phyloP scores from a whole-genome alignment of 2,329 filamentous ascomycete genomes.

The Beauveria sp. region DNA sequence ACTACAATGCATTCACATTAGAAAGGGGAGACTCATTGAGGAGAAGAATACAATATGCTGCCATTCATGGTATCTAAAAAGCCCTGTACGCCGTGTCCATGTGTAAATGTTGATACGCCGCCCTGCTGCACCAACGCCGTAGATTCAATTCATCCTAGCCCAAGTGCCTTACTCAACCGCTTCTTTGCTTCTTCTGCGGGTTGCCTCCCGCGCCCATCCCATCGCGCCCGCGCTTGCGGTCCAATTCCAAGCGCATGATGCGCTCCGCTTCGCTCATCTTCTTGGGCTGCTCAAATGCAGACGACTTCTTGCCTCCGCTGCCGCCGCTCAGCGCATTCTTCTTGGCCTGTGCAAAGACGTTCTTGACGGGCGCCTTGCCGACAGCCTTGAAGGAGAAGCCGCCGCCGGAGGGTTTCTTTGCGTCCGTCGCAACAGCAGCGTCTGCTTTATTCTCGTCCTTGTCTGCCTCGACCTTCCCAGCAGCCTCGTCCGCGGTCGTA shows the following conservation, averaged over 20 bases:
- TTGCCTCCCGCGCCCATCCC: slow-evolving; percentile 35
- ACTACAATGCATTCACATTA: not conserved
- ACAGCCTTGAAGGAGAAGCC: slow-evolving; percentile 57
- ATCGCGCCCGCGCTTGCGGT: slow-evolving; percentile 55
- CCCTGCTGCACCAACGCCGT: not conserved
- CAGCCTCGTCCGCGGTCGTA: slow-evolving; percentile 14
- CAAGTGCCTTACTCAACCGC: slow-evolving; percentile 13
- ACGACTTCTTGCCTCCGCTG: slow-evolving; percentile 54
- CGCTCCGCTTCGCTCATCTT: slow-evolving; percentile 84
- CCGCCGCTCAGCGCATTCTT: slow-evolving; percentile 59
- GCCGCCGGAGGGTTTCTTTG: slow-evolving; percentile 22
- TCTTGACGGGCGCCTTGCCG: slow-evolving; percentile 62
- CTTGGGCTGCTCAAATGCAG: slow-evolving; percentile 56
- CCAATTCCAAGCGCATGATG: slow-evolving; percentile 82
- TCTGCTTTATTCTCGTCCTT: slow-evolving; percentile 9
- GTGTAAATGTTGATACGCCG: not conserved
- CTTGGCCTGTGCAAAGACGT: slow-evolving; percentile 60
- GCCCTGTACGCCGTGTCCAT: not conserved
- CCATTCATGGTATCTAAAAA: slow-evolving; percentile 24
- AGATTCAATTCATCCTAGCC: too few species aligned
- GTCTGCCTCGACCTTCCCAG: slow-evolving; percentile 16
- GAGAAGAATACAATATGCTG: slow-evolving; percentile 10
- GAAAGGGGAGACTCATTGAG: not conserved
- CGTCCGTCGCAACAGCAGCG: not conserved
- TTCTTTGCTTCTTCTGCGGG: slow-evolving; percentile 44